phyloP scores from a whole-genome alignment of 495 filamentous ascomycete species.

The Penicillium steckii region DNA sequence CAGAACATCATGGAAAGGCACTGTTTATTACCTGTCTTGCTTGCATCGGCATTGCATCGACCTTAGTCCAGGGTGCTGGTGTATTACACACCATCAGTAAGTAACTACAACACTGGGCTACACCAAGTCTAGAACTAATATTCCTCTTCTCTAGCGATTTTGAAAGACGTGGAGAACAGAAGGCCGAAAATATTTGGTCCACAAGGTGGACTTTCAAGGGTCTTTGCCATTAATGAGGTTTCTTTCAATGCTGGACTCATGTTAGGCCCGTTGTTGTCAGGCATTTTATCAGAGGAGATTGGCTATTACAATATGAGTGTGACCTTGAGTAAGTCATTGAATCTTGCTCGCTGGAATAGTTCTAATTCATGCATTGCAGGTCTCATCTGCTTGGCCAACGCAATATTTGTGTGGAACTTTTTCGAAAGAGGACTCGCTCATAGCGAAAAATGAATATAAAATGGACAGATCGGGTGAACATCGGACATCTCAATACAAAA shows the following conservation, averaged over 20 bases:
- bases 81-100: constrained; percentile 1
- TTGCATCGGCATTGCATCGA: background rate
- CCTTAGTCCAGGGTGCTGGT: background rate
- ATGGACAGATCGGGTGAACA: too few relatives aligned
- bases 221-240: constrained; percentile 24
- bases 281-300: constrained; percentile 18
- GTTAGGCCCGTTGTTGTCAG: constrained; percentile 27
- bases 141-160: background rate
- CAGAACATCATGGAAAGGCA: constrained; percentile 5
- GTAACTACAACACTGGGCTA: too few relatives aligned
- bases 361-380: background rate
- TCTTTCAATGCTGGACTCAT: constrained; percentile 25
- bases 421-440: background rate
- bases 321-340: constrained; percentile 9
- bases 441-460: background rate
- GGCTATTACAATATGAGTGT: constrained; percentile 26
- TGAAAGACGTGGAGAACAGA: background rate
- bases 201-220: background rate
- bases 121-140: background rate
- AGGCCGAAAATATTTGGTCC: background rate
- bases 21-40: background rate
- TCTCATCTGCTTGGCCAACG: background rate
- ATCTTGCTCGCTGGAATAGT: too few relatives aligned
- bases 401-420: background rate
- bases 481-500: too few relatives aligned